Evolutionary conservation across 73 alveolate species (phyloP).

Genomic region (Paramecium pentaurelia): DNA sequence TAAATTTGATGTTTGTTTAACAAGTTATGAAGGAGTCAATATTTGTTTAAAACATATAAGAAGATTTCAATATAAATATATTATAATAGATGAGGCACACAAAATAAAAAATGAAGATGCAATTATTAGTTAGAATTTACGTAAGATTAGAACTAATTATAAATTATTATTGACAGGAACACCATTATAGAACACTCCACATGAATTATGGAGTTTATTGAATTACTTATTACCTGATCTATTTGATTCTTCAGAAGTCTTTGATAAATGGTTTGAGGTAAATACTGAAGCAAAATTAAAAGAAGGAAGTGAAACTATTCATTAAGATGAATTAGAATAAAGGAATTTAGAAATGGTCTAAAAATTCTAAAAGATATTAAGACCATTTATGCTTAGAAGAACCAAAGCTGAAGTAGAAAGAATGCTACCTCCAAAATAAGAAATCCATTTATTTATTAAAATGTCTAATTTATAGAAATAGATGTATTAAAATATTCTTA

Average conservation of each 20-base stretch:
- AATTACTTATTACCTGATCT: slow-evolving; percentile 97
- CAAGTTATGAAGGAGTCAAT: slow-evolving; percentile 97
- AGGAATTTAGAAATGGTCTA: slow-evolving; percentile 89
- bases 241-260: slow-evolving; percentile 84
- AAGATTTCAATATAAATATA: slow-evolving; percentile 92
- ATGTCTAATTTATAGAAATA: slow-evolving; percentile 82
- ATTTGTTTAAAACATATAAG: slow-evolving; percentile 82
- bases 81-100: slow-evolving; percentile 97
- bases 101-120: slow-evolving; percentile 94
- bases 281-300: slow-evolving; percentile 49
- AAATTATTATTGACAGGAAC: slow-evolving; percentile 95
- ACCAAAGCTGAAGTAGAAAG: slow-evolving; percentile 97
- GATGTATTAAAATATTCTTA: slow-evolving; percentile 73
- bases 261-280: slow-evolving; percentile 88
- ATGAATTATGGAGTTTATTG: slow-evolving; percentile 96
- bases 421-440: slow-evolving; percentile 94
- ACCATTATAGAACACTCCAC: slow-evolving; percentile 96
- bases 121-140: not conserved
- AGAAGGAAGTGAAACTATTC: slow-evolving; percentile 43
- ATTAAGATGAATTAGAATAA: slow-evolving; percentile 88
- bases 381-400: slow-evolving; percentile 95
- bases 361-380: slow-evolving; percentile 89
- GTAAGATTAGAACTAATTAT: slow-evolving; percentile 78
- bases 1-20: slow-evolving; percentile 93
- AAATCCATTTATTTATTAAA: slow-evolving; percentile 87